A percentile compares a stretch with the other conserved stretches of the same genome.
Evolutionary conservation across 352 stramenopile genomes (phyloP).

Genomic region (Phytophthora kernoviae): DNA sequence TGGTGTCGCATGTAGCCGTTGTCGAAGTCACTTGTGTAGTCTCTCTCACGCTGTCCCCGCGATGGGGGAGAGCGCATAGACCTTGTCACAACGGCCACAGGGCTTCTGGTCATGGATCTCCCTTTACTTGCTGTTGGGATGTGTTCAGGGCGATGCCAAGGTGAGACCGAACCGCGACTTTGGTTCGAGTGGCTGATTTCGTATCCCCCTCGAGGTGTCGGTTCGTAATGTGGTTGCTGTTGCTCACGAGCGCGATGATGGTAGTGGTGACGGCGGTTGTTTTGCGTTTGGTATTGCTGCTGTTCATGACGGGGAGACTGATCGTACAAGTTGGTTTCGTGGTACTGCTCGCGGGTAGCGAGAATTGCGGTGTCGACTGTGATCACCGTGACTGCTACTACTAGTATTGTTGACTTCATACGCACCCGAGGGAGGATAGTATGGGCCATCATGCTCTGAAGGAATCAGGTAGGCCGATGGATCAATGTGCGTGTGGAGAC

Average conservation of each 20-base stretch:
- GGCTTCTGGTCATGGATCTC: conserved; percentile 12
- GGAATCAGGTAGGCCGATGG: conserved; percentile 27
- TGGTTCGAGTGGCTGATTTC: conserved; percentile 4
- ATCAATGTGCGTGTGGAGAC: conserved; percentile 37
- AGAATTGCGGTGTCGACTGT: conserved; percentile 16
- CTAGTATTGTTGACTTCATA: conserved; percentile 3
- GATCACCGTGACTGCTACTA: conserved; percentile 3
- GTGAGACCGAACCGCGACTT: conserved; percentile 9
- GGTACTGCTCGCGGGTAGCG: conserved; percentile 20
- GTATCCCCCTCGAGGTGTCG: conserved; percentile 12
- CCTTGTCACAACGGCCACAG: conserved; percentile 4
- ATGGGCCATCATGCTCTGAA: conserved; percentile 15
- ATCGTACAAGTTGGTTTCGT: conserved; percentile 17
- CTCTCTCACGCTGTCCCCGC: conserved; percentile 13
- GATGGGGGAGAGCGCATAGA: conserved; percentile 4
- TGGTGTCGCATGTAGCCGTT: conserved; percentile 8
- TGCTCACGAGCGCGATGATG: conserved; percentile 23
- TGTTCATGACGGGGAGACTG: conserved; percentile 12
- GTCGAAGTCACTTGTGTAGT: conserved; percentile 5
- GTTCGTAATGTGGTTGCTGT: conserved; percentile 13
- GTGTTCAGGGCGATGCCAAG: conserved; percentile 23
- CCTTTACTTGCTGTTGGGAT: conserved; percentile 8
- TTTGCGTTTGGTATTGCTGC: conserved; percentile 14
- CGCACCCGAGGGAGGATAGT: conserved; percentile 12
- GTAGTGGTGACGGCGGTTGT: conserved; percentile 14